phyloP scores from a whole-genome alignment of 768 basidiomycete genomes.

The Trichaptum fuscoviolaceum region DNA sequence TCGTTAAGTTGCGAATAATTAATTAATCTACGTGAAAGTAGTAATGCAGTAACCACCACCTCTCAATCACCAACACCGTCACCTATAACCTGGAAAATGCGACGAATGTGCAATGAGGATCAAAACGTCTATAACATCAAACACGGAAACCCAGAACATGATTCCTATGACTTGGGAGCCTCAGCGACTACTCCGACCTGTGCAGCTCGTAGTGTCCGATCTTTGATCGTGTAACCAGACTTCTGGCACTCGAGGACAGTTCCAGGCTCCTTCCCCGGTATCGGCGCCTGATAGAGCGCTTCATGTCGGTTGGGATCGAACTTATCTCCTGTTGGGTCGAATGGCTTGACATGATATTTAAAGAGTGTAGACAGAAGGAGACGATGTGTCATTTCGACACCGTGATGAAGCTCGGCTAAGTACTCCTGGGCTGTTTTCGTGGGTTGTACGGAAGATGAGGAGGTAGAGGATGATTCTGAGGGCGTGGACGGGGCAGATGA shows the following conservation, averaged over 20 bases:
- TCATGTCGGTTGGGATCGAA: conserved; percentile 97
- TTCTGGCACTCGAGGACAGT: conserved; percentile 89
- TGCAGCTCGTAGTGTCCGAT: conserved; percentile 86
- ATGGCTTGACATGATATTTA: conserved; percentile 87
- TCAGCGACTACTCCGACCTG: conserved; percentile 95
- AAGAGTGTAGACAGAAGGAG: conserved; percentile 84
- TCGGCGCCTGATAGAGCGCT: conserved; percentile 88
- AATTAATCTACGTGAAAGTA: conserved; percentile 2
- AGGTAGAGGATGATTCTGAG: conserved; percentile 14
- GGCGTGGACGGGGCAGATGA: conserved; percentile 27
- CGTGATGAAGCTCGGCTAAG: conserved; percentile 70
- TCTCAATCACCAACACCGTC: conserved; percentile 1
- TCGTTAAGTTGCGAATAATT: conserved; percentile 41
- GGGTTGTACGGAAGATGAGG: conserved; percentile 14
- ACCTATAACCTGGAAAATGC: conserved; percentile 1
- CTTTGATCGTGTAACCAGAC: conserved; percentile 90
- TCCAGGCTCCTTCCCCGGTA: conserved; percentile 86
- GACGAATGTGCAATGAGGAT: background rate
- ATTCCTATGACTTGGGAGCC: conserved; percentile 26
- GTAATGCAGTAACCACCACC: conserved; percentile 5
- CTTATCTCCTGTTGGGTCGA: conserved; percentile 85
- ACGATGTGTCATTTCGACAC: conserved; percentile 90
- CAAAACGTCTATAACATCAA: background rate
- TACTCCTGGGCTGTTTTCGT: conserved; percentile 52
- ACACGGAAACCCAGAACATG: conserved; percentile 5